Percentiles rank a stretch among this genome's conserved stretches.
These are phyloP conservation scores for Emmonsiellopsis sp. DNA, from an alignment of 2,329 filamentous ascomycete species.

Conservation along the genomic window DNA sequence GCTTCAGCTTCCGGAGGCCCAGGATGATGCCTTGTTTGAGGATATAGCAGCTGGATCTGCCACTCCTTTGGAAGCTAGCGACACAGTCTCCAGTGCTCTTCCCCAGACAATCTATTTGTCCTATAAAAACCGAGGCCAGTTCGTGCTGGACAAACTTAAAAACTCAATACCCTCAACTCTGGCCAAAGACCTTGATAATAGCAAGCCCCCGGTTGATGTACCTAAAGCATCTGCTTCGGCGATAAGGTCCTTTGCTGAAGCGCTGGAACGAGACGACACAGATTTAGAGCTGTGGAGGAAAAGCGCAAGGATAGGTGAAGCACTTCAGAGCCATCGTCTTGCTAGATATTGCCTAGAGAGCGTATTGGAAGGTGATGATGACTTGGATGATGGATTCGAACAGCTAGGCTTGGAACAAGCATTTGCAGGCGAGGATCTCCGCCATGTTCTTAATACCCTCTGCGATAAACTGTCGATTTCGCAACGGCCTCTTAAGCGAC, in stretches of 20 bases:
- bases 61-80: constrained; percentile 53
- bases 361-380: constrained; percentile 53
- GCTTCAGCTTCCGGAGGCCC: constrained; percentile 25
- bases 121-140: constrained; percentile 93
- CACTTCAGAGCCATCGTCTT: constrained; percentile 50
- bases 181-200: constrained; percentile 8
- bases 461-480: constrained; percentile 48
- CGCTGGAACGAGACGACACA: constrained; percentile 55
- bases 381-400: constrained; percentile 44
- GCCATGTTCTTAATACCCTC: constrained; percentile 40
- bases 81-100: constrained; percentile 69
- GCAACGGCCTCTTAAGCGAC: constrained; percentile 41
- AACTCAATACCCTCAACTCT: constrained; percentile 32
- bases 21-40: constrained; percentile 38
- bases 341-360: constrained; percentile 56
- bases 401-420: constrained; percentile 51
- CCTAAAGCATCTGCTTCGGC: constrained; percentile 33
- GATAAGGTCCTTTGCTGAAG: constrained; percentile 50
- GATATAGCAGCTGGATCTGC: constrained; percentile 21
- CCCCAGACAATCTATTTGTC: constrained; percentile 86
- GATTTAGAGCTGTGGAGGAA: constrained; percentile 57
- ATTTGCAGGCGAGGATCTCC: constrained; percentile 44
- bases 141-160: constrained; percentile 66
- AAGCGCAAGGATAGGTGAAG: constrained; percentile 47
- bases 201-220: constrained; percentile 15